Evolutionary conservation across 2,329 filamentous ascomycete species (phyloP).

Genomic region (Calonectria crousiana): DNA sequence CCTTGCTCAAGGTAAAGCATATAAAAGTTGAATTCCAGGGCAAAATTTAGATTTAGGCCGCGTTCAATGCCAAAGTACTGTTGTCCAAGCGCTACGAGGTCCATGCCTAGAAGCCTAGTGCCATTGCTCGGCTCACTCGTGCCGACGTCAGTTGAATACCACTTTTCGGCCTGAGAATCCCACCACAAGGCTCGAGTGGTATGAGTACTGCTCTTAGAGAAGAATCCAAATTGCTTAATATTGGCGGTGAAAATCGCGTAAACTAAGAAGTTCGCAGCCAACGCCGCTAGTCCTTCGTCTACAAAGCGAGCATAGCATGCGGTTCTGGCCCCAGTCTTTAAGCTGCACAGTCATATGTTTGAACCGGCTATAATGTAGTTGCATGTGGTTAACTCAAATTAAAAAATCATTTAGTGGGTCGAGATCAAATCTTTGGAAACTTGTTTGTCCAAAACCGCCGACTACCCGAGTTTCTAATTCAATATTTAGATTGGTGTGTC

Average conservation of each 20-base stretch:
- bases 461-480: neutral
- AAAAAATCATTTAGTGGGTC: neutral
- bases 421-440: neutral
- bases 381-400: neutral
- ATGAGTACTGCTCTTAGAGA: neutral
- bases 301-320: neutral
- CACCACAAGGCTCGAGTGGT: neutral
- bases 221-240: neutral
- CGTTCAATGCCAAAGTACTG: neutral
- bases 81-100: neutral
- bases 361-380: neutral
- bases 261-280: neutral
- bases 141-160: neutral
- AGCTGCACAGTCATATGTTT: neutral
- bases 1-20: neutral
- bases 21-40: neutral
- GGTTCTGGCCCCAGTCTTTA: neutral
- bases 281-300: neutral
- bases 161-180: neutral
- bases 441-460: neutral
- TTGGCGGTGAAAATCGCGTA: neutral
- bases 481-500: neutral
- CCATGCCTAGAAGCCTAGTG: neutral
- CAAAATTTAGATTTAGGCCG: neutral
- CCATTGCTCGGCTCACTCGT: neutral